Percentiles rank a stretch among this genome's conserved stretches.
Conservation (phyloP, 176 grass and related monocot genomes). For the Poa pratensis region DNA sequence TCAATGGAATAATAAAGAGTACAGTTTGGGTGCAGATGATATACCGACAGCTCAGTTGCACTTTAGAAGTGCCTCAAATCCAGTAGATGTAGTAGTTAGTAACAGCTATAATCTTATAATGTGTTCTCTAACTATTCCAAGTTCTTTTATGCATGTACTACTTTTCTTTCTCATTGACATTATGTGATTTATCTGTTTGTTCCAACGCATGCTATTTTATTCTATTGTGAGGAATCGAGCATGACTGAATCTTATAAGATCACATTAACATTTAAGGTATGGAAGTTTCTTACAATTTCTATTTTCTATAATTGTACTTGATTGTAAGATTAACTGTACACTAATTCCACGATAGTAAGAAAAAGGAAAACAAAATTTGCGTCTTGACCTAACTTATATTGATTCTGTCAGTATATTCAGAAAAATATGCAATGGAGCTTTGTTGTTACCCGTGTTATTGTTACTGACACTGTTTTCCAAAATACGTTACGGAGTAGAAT, state of each 20-base stretch:
- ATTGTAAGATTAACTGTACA: neutral
- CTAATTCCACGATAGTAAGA: neutral
- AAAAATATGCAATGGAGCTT: neutral
- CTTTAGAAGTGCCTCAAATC: neutral
- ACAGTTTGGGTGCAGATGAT: neutral
- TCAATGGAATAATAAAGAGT: neutral
- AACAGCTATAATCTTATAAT: neutral
- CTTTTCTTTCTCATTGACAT: neutral
- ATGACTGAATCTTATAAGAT: neutral
- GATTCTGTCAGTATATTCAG: neutral
- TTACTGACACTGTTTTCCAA: neutral
- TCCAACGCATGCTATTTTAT: neutral
- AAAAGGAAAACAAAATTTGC: neutral
- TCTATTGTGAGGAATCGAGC: neutral
- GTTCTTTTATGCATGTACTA: neutral
- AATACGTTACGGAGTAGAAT: neutral
- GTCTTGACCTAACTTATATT: neutral
- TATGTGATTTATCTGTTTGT: neutral
- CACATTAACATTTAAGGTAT: neutral
- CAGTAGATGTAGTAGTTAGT: neutral
- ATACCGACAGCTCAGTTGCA: neutral
- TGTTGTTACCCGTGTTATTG: neutral
- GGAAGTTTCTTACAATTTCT: neutral
- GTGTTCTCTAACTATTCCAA: neutral
- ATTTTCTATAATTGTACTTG: neutral